These are phyloP conservation scores for Daldinia loculata DNA, from an alignment of 495 filamentous ascomycete genomes.

Conservation along the genomic window DNA sequence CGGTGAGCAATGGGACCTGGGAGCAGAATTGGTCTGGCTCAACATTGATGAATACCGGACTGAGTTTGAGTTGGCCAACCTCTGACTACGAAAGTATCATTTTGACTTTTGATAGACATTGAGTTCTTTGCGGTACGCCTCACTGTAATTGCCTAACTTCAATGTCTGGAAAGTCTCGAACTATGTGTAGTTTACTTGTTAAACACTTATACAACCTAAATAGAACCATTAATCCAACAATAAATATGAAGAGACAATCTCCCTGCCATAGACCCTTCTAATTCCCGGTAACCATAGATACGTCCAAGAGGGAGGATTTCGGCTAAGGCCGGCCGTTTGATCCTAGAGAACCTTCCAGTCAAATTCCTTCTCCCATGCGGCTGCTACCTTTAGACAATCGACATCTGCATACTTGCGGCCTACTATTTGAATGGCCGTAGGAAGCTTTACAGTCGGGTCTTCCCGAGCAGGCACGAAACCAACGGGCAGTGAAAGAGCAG, in stretches of 20 bases:
- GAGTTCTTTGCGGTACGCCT: not conserved
- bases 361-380: slow-evolving; percentile 60
- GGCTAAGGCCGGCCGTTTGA: not conserved
- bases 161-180: not conserved
- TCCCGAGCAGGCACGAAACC: slow-evolving; percentile 58
- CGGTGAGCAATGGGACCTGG: slow-evolving; percentile 53
- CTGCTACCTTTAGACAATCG: slow-evolving; percentile 58
- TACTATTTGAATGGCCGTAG: slow-evolving; percentile 67
- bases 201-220: not conserved
- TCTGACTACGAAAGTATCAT: slow-evolving; percentile 56
- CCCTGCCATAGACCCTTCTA: not conserved
- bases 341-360: slow-evolving; percentile 55
- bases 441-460: slow-evolving; percentile 56
- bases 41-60: slow-evolving; percentile 60
- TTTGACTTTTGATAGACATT: slow-evolving; percentile 53
- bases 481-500: slow-evolving; percentile 64
- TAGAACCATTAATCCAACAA: not conserved
- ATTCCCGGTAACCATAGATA: not conserved
- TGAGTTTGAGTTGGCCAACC: slow-evolving; percentile 50
- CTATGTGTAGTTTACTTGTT: not conserved
- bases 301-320: not conserved
- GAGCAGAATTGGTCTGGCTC: slow-evolving; percentile 54
- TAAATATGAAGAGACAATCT: not conserved
- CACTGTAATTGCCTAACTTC: not conserved
- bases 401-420: slow-evolving; percentile 60